Conservation (phyloP, 495 filamentous ascomycete genomes). For the Evansstolkia leycettana region DNA sequence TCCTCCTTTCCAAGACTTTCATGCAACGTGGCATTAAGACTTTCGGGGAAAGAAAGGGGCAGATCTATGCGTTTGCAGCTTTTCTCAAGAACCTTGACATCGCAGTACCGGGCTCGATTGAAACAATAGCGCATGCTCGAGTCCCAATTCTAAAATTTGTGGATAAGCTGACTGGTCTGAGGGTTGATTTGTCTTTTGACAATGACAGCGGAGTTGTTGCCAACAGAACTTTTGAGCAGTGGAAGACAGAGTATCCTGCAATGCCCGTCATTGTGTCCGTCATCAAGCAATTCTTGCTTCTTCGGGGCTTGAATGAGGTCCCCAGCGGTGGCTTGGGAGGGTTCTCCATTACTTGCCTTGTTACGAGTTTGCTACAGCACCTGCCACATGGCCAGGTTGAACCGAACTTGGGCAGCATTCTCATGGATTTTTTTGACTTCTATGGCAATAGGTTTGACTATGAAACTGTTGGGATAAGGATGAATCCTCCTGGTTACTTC, state of each 20-base stretch:
- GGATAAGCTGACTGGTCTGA: conserved; percentile 58
- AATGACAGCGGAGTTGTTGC: conserved; percentile 70
- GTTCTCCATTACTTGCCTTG: conserved; percentile 85
- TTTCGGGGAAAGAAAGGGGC: conserved; percentile 30
- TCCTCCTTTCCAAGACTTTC: conserved; percentile 60
- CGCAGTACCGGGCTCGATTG: conserved; percentile 37
- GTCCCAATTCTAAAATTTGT: conserved; percentile 91
- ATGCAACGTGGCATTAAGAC: conserved; percentile 24
- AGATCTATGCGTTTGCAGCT: conserved; percentile 38
- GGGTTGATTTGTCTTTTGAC: conserved; percentile 89
- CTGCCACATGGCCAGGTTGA: conserved; percentile 51
- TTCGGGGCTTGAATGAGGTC: conserved; percentile 85
- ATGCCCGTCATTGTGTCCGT: conserved; percentile 76
- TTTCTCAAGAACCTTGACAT: conserved; percentile 38
- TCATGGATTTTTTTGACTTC: conserved; percentile 77
- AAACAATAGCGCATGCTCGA: conserved; percentile 60
- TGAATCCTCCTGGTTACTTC: conserved; percentile 58
- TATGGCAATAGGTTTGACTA: conserved; percentile 75
- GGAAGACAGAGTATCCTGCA: conserved; percentile 65
- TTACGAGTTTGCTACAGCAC: conserved; percentile 73
- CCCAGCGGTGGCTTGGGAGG: conserved; percentile 85
- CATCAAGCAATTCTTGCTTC: conserved; percentile 83
- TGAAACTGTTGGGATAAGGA: conserved; percentile 50
- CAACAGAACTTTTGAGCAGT: conserved; percentile 62
- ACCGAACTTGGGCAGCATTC: conserved; percentile 59